Conservation (phyloP, 768 basidiomycete genomes). For the Lyophyllum atratum region DNA sequence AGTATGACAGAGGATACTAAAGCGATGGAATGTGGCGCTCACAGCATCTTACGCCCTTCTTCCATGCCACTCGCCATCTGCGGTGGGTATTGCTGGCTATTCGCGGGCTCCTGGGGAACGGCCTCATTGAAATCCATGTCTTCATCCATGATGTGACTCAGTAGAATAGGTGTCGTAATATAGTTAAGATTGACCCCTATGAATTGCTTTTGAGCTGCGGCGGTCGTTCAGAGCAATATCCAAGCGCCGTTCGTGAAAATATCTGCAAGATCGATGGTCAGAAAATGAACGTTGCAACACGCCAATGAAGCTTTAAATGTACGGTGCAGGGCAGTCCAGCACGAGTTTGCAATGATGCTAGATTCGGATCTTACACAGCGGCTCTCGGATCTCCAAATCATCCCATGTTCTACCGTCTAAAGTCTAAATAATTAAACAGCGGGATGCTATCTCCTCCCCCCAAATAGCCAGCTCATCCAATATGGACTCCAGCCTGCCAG, state of each 20-base stretch:
- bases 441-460: slow-evolving; percentile 49
- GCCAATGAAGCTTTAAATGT: slow-evolving; percentile 21
- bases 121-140: slow-evolving; percentile 70
- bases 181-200: slow-evolving; percentile 13
- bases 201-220: slow-evolving; percentile 3
- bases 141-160: slow-evolving; percentile 62
- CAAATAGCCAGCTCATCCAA: slow-evolving; percentile 70
- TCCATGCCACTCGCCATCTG: slow-evolving; percentile 27
- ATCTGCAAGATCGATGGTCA: slow-evolving; percentile 26
- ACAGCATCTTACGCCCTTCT: slow-evolving; percentile 73
- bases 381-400: slow-evolving; percentile 28
- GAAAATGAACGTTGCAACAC: slow-evolving; percentile 14
- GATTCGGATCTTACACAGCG: slow-evolving; percentile 51
- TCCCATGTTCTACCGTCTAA: slow-evolving; percentile 6
- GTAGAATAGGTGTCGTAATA: slow-evolving; percentile 11
- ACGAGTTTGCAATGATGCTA: slow-evolving; percentile 32
- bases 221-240: not conserved
- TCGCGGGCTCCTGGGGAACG: slow-evolving; percentile 36
- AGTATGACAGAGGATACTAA: slow-evolving; percentile 14
- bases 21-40: slow-evolving; percentile 31
- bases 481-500: slow-evolving; percentile 55
- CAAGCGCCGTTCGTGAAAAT: slow-evolving; percentile 4
- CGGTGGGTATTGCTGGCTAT: slow-evolving; percentile 33
- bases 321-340: slow-evolving; percentile 18
- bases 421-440: slow-evolving; percentile 9